Conservation (phyloP, 441 rosid genomes). For the Gossypium gossypioides region DNA sequence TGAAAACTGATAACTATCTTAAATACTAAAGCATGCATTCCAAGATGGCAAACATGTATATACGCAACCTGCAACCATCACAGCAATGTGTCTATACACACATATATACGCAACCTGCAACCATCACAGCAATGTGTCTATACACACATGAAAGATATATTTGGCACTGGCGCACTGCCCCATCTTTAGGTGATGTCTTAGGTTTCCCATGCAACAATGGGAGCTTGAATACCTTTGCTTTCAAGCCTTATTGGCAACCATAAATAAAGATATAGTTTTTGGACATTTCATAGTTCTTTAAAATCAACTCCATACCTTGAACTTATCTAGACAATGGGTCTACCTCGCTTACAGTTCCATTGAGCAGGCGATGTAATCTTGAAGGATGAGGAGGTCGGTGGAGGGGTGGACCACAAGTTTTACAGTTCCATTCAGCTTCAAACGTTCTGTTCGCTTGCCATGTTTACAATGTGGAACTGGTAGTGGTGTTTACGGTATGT, state of each 20-base stretch:
- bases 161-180: neutral
- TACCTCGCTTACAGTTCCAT: no score
- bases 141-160: neutral
- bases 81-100: no score
- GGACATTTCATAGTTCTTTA: no score
- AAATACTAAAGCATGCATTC: neutral
- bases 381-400: no score
- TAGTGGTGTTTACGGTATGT: conserved; percentile 21
- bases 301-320: no score
- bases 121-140: neutral
- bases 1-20: neutral
- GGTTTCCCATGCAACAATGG: no score
- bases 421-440: neutral
- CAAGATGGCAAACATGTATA: neutral
- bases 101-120: neutral
- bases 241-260: no score
- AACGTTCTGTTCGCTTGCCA: neutral
- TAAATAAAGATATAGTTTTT: no score
- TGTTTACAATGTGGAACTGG: neutral
- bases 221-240: no score
- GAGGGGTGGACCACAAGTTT: no score
- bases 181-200: neutral
- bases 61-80: neutral
- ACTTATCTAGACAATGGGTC: no score
- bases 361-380: neutral